phyloP scores from a whole-genome alignment of 306 rosid genomes.

The Corylus heterophylla region DNA sequence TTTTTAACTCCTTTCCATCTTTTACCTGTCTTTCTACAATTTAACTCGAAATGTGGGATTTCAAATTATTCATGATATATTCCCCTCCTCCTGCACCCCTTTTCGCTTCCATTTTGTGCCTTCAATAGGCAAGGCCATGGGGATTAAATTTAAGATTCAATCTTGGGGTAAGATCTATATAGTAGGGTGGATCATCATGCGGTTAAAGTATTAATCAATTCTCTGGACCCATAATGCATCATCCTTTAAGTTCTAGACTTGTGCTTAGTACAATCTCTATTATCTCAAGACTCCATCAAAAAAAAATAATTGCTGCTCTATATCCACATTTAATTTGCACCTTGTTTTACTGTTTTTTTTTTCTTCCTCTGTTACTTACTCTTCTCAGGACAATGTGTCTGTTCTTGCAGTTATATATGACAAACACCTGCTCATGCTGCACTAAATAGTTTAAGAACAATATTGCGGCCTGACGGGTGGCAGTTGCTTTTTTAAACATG shows the following conservation, averaged over 20 bases:
- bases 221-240: not conserved
- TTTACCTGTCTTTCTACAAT: not conserved
- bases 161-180: not conserved
- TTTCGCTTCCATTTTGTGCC: not conserved
- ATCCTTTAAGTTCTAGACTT: not conserved
- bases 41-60: not conserved
- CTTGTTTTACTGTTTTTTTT: not conserved
- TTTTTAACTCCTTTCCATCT: not conserved
- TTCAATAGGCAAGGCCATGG: not conserved
- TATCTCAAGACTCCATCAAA: not conserved
- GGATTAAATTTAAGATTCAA: not conserved
- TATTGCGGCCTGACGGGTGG: constrained; percentile 62
- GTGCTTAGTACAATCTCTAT: not conserved
- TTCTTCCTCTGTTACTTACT: not conserved
- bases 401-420: constrained; percentile 48
- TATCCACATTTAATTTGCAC: not conserved
- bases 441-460: constrained; percentile 49
- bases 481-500: constrained; percentile 50
- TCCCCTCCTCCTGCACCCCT: not conserved
- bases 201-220: not conserved
- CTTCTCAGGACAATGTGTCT: not conserved
- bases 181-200: not conserved
- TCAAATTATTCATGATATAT: not conserved
- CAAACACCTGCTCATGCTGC: constrained; percentile 70
- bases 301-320: not conserved